Percentiles rank a stretch among this genome's conserved stretches.
Evolutionary conservation across 805 yeast species (phyloP).

Genomic region (Starmerella roubikii): DNA sequence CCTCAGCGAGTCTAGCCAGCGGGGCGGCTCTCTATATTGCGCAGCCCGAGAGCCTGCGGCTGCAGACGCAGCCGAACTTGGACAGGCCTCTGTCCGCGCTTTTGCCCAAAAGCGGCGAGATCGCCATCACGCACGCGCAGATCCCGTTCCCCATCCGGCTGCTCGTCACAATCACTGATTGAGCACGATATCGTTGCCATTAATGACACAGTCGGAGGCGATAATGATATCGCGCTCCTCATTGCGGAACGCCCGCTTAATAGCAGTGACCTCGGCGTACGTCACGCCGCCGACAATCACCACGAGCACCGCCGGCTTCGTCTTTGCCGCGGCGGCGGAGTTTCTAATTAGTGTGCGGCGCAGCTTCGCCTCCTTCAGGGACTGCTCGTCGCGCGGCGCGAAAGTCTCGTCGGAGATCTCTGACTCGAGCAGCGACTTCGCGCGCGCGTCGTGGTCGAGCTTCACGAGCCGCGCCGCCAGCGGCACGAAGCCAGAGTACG

Average conservation of each 20-base stretch:
- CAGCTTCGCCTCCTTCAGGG: slow-evolving; percentile 25
- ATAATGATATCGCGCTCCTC: slow-evolving; percentile 27
- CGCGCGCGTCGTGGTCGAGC: slow-evolving; percentile 13
- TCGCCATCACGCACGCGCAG: slow-evolving; percentile 3
- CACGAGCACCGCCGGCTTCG: slow-evolving; percentile 28
- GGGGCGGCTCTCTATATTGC: slow-evolving; percentile 2
- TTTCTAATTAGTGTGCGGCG: slow-evolving; percentile 25
- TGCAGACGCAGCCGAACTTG: not conserved
- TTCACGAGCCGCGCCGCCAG: slow-evolving; percentile 56
- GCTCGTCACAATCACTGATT: slow-evolving; percentile 31
- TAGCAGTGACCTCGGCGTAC: slow-evolving; percentile 63
- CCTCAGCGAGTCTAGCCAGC: not conserved
- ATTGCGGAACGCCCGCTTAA: slow-evolving; percentile 40
- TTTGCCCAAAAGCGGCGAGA: not conserved
- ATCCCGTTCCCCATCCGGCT: slow-evolving; percentile 1
- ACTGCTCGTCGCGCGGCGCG: slow-evolving; percentile 5
- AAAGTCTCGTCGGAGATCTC: slow-evolving; percentile 4
- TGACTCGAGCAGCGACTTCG: slow-evolving; percentile 13
- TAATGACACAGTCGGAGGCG: slow-evolving; percentile 36
- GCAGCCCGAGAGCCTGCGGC: not conserved
- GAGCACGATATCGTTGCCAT: slow-evolving; percentile 28
- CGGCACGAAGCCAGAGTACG: slow-evolving; percentile 72
- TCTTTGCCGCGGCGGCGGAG: slow-evolving; percentile 9
- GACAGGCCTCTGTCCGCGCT: not conserved
- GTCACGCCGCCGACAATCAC: slow-evolving; percentile 80